Conservation (phyloP, 805 yeast species). For the Metschnikowia hibisci region DNA sequence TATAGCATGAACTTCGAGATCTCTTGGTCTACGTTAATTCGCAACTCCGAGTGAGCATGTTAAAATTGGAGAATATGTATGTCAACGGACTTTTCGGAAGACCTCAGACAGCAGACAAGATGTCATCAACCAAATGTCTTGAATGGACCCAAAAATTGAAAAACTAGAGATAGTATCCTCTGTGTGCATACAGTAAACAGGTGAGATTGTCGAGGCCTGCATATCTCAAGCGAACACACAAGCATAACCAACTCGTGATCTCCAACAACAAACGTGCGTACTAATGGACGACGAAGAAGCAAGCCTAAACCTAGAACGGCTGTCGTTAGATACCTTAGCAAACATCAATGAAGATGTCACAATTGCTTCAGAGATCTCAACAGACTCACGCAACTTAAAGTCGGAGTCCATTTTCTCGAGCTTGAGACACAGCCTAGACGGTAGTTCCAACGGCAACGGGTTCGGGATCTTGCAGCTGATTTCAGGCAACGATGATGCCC, state of each 20-base stretch:
- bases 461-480: constrained; percentile 17
- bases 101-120: no score
- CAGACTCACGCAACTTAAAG: constrained; percentile 9
- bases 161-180: no score
- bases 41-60: no score
- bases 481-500: constrained; percentile 17
- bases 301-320: constrained; percentile 12
- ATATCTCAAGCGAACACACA: constrained; percentile 4
- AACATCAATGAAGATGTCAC: constrained; percentile 18
- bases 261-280: background rate
- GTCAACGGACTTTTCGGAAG: no score
- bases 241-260: background rate
- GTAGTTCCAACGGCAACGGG: constrained; percentile 10
- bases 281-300: constrained; percentile 14
- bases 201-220: constrained; percentile 3
- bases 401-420: constrained; percentile 17
- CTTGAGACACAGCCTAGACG: constrained; percentile 16
- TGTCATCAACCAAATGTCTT: no score
- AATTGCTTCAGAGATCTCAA: constrained; percentile 14
- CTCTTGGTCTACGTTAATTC: no score
- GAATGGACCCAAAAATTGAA: no score
- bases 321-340: constrained; percentile 15
- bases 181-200: no score
- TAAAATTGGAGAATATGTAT: no score
- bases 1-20: no score